Conservation (phyloP, 2,329 filamentous ascomycete genomes). For the Hansfordia pulvinata region DNA sequence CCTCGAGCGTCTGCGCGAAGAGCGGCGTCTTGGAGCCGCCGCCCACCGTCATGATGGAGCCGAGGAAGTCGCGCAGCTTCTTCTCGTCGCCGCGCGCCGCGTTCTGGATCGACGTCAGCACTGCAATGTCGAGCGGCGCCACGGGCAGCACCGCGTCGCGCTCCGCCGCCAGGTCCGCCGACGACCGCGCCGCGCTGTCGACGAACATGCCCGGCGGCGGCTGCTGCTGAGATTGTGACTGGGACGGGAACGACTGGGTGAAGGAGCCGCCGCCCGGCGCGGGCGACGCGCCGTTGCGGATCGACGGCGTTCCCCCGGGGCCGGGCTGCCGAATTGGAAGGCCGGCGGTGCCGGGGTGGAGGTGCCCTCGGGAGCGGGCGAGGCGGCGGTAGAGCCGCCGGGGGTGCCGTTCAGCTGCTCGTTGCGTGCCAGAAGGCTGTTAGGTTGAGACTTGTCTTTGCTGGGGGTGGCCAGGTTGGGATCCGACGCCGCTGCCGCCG, state of each 20-base stretch:
- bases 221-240: slow-evolving; percentile 16
- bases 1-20: slow-evolving; percentile 73
- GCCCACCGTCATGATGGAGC: slow-evolving; percentile 81
- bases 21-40: slow-evolving; percentile 71
- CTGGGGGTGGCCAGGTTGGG: slow-evolving; percentile 42
- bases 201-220: slow-evolving; percentile 32
- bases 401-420: slow-evolving; percentile 65
- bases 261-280: slow-evolving; percentile 35
- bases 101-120: slow-evolving; percentile 78
- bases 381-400: slow-evolving; percentile 73
- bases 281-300: slow-evolving; percentile 33
- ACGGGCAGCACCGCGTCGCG: slow-evolving; percentile 72
- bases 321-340: slow-evolving; percentile 43
- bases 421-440: slow-evolving; percentile 54
- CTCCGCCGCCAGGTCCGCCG: slow-evolving; percentile 45
- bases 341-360: slow-evolving; percentile 50
- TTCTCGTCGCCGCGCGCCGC: slow-evolving; percentile 83
- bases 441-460: slow-evolving; percentile 54
- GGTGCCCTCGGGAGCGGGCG: slow-evolving; percentile 67
- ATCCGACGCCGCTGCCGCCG: slow-evolving; percentile 16
- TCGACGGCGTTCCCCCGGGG: no score
- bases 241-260: slow-evolving; percentile 32
- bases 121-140: slow-evolving; percentile 76
- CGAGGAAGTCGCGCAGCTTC: slow-evolving; percentile 80
- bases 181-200: slow-evolving; percentile 35